Evolutionary conservation across 129 eudicot species (phyloP).

Genomic region (Mikania micrantha): DNA sequence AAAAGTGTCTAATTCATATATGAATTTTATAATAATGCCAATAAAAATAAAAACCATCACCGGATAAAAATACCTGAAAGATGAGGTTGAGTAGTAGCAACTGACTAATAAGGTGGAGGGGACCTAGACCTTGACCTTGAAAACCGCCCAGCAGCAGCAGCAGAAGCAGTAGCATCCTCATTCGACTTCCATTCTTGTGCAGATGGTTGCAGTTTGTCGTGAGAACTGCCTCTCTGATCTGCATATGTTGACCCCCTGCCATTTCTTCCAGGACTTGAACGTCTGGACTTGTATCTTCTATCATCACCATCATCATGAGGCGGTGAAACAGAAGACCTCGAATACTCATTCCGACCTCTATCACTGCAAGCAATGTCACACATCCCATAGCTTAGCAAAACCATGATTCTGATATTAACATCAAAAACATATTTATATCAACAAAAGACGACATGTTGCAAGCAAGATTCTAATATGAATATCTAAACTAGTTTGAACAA

Average conservation of each 20-base stretch:
- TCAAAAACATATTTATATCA: neutral
- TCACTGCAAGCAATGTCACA: constrained; percentile 15
- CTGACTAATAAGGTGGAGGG: constrained; percentile 27
- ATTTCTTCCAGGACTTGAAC: constrained; percentile 30
- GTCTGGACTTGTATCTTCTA: constrained; percentile 17
- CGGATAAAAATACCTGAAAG: constrained; percentile 28
- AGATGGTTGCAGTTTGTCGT: constrained; percentile 19
- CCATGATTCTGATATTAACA: neutral
- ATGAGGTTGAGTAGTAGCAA: constrained; percentile 13
- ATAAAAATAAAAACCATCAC: neutral
- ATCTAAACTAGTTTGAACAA: neutral
- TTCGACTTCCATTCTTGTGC: constrained; percentile 19
- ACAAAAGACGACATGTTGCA: neutral
- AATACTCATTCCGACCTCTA: constrained; percentile 31
- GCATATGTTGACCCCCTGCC: constrained; percentile 21
- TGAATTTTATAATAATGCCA: neutral
- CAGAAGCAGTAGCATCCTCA: constrained; percentile 14
- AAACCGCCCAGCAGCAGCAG: neutral
- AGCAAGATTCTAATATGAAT: neutral
- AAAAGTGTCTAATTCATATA: neutral
- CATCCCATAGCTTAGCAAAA: constrained; percentile 6
- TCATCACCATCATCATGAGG: constrained; percentile 13
- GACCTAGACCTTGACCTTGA: constrained; percentile 27
- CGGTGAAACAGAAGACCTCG: constrained; percentile 41
- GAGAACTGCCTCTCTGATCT: constrained; percentile 28